Evolutionary conservation across 345 rosid genomes (phyloP).

Genomic region (sweet orange (Citrus sinensis)): DNA sequence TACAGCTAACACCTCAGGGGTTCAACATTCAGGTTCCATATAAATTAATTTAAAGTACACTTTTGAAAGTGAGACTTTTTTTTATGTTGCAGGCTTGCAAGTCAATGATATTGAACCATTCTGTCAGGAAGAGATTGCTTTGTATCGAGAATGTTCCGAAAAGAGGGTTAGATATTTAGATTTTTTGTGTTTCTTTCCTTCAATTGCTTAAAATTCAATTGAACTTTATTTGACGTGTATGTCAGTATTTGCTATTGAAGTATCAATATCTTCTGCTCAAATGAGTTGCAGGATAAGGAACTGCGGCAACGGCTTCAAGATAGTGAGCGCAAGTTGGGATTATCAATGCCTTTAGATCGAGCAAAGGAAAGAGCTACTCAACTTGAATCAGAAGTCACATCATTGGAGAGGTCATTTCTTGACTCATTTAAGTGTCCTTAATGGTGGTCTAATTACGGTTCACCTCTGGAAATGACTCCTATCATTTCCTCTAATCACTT

Average conservation of each 20-base stretch:
- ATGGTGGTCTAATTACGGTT: background rate
- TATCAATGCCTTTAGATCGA: constrained; percentile 76
- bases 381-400: constrained; percentile 78
- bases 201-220: background rate
- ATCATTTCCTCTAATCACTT: background rate
- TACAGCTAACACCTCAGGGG: background rate
- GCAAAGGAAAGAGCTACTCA: constrained; percentile 74
- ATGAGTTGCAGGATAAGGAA: constrained; percentile 65
- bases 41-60: background rate
- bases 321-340: constrained; percentile 84
- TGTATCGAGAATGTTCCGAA: constrained; percentile 78
- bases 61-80: background rate
- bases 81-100: constrained; percentile 60
- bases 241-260: background rate
- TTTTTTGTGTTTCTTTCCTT: background rate
- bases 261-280: constrained; percentile 11
- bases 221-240: background rate
- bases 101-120: constrained; percentile 89
- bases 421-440: background rate
- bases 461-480: constrained; percentile 1
- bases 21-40: background rate
- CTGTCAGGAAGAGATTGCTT: constrained; percentile 87
- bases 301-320: constrained; percentile 78
- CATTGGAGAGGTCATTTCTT: constrained; percentile 69
- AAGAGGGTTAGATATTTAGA: constrained; percentile 48